Evolutionary conservation across 2,329 filamentous ascomycete species (phyloP), one percentile per base, ranked within the genome.

Genomic region (Venturia asperata): DNA sequence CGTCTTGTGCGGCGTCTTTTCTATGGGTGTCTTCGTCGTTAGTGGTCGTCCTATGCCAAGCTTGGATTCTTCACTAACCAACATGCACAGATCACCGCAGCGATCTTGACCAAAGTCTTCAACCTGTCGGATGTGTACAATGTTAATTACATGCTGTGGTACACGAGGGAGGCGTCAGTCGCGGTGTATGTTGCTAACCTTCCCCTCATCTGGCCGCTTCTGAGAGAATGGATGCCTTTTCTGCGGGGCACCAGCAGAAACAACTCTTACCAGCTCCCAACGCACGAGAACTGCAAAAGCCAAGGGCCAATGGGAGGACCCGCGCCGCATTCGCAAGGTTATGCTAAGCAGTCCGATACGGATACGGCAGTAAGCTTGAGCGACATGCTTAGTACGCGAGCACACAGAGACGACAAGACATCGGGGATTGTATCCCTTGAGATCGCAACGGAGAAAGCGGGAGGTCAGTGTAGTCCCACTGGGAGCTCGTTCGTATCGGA

Each of bases 111-210:
- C 17, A 81, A 82, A 67, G 71, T 79, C 60, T 81, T 78, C 71
- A 81, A 81, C 67, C 74, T 80, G 47, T 73, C 74, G 5, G 71
- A 77, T 34, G 71, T 78, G 21, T 80, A 79, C 69, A 75, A 68
- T 9, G 71, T 72, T 0, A 67, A 68, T 17, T 76, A 76, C 67
- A 76, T 76, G 75, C 71, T 80, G 21, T 85, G 82, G 82, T 83
- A 84, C 70, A 76, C 79, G 24, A 77, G 82, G 64, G 82, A 85
- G 75, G 79, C 81, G 11, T 78, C 75, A 34, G 80, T 82, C 1
- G 82, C 81, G 9, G 75, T 84, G 5, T 79, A 80, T 66, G 81
- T 84, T 11, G 77, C 80, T 67, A 85, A 84, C 68, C 72, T 84
- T 3, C 82, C 82, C 0, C 75, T 80, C 61, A 78, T 83, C 64